phyloP scores from a whole-genome alignment of 495 filamentous ascomycete genomes.

The Ascodesmis nigricans region DNA sequence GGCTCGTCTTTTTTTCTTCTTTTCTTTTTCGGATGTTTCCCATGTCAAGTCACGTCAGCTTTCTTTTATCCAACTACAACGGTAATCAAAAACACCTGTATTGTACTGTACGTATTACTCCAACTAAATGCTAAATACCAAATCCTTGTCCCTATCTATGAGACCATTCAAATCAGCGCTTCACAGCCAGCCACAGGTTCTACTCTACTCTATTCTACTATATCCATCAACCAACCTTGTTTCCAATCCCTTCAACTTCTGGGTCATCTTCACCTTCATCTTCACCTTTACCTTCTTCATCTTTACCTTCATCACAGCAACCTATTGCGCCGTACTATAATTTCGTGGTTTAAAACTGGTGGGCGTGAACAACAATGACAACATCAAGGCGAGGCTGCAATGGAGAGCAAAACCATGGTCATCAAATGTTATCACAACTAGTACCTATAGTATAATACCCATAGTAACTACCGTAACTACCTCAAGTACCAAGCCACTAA shows the following conservation, averaged over 20 bases:
- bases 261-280: slow-evolving; percentile 7
- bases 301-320: slow-evolving; percentile 15
- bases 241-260: slow-evolving; percentile 11
- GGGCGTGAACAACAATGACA: no score
- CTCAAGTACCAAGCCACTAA: no score
- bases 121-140: background rate
- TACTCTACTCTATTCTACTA: slow-evolving; percentile 6
- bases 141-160: background rate
- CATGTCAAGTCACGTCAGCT: no score
- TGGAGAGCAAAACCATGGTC: no score
- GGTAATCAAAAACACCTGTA: background rate
- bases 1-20: background rate
- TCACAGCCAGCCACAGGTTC: background rate
- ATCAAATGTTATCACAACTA: no score
- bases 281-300: slow-evolving; percentile 12
- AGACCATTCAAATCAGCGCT: background rate
- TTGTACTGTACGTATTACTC: background rate
- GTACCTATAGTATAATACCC: no score
- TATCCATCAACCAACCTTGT: slow-evolving; percentile 7
- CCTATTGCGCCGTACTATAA: no score
- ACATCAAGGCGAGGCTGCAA: no score
- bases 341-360: no score
- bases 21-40: background rate
- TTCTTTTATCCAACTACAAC: slow-evolving; percentile 1
- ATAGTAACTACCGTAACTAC: no score